These are phyloP conservation scores for Backusella circina DNA, from an alignment of 192 early-diverging fungal species.

Conservation along the genomic window DNA sequence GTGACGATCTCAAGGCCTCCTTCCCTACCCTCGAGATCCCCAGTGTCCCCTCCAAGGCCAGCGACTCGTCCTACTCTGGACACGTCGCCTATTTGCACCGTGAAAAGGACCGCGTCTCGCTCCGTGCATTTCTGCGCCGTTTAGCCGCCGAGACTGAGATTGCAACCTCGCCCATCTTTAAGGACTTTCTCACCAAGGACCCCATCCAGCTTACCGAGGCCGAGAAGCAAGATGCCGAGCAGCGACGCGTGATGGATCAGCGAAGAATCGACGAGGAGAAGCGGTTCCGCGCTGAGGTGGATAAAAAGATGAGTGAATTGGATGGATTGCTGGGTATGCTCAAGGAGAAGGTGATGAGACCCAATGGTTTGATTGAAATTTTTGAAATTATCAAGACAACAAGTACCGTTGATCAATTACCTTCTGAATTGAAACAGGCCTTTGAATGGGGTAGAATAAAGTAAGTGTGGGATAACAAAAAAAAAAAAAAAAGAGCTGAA, in stretches of 20 bases:
- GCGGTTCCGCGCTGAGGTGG: slow-evolving; percentile 43
- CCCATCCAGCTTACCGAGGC: slow-evolving; percentile 33
- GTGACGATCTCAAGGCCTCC: slow-evolving; percentile 34
- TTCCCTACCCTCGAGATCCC: slow-evolving; percentile 48
- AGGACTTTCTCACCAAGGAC: slow-evolving; percentile 40
- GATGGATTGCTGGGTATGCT: slow-evolving; percentile 44
- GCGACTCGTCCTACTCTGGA: slow-evolving; percentile 21
- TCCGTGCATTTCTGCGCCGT: slow-evolving; percentile 41
- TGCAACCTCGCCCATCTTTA: slow-evolving; percentile 29
- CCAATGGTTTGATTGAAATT: slow-evolving; percentile 36
- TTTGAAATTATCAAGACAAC: slow-evolving; percentile 31
- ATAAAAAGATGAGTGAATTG: slow-evolving; percentile 40
- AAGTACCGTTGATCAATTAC: slow-evolving; percentile 38
- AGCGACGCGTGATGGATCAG: slow-evolving; percentile 37
- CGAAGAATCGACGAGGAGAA: slow-evolving; percentile 37
- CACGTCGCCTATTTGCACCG: slow-evolving; percentile 18
- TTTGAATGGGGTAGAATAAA: slow-evolving; percentile 60
- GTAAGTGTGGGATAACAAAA: too few species aligned
- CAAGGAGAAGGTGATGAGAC: slow-evolving; percentile 41
- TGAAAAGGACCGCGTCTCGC: slow-evolving; percentile 49
- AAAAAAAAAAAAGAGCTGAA: too few species aligned
- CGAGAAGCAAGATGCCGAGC: slow-evolving; percentile 35
- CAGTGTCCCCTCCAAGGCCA: slow-evolving; percentile 35
- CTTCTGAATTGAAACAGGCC: slow-evolving; percentile 34
- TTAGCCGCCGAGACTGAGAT: slow-evolving; percentile 32